phyloP scores from a whole-genome alignment of 2,329 filamentous ascomycete species.

The Fusarium beomiforme region DNA sequence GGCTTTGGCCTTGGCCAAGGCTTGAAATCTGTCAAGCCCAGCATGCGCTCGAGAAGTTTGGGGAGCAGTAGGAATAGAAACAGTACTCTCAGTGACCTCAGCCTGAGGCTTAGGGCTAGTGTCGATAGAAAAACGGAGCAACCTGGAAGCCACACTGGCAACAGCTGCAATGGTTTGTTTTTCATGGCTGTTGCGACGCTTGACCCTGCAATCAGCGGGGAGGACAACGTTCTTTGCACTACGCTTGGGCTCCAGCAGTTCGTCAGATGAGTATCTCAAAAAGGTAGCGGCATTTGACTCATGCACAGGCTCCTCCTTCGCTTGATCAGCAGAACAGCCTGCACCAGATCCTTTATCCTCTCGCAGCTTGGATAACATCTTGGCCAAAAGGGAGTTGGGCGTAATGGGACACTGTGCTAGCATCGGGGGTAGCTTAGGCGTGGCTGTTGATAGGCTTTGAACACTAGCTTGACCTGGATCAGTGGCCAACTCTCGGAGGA shows the following conservation, averaged over 20 bases:
- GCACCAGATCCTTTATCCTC: neutral
- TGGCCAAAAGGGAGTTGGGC: too few relatives aligned
- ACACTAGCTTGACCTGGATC: neutral
- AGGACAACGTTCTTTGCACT: neutral
- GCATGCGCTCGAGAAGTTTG: neutral
- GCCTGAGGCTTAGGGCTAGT: neutral
- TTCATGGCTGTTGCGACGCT: neutral
- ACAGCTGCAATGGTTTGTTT: neutral
- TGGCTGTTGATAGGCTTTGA: neutral
- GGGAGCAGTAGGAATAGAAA: neutral
- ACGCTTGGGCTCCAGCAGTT: conserved; percentile 10
- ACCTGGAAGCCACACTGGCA: neutral
- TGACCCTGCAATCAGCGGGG: neutral
- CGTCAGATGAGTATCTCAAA: conserved; percentile 6
- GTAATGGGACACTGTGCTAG: neutral
- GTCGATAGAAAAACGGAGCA: neutral
- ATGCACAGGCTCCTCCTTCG: neutral
- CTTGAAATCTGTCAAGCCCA: neutral
- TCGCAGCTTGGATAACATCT: too few relatives aligned
- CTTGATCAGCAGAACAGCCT: neutral
- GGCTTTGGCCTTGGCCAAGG: neutral
- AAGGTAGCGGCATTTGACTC: neutral
- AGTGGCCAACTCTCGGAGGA: neutral
- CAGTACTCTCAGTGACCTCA: neutral
- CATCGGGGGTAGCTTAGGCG: neutral